Percentiles rank a stretch among this genome's conserved stretches.
phyloP scores from a whole-genome alignment of 2,329 filamentous ascomycete genomes.

The Cladophialophora immunda region DNA sequence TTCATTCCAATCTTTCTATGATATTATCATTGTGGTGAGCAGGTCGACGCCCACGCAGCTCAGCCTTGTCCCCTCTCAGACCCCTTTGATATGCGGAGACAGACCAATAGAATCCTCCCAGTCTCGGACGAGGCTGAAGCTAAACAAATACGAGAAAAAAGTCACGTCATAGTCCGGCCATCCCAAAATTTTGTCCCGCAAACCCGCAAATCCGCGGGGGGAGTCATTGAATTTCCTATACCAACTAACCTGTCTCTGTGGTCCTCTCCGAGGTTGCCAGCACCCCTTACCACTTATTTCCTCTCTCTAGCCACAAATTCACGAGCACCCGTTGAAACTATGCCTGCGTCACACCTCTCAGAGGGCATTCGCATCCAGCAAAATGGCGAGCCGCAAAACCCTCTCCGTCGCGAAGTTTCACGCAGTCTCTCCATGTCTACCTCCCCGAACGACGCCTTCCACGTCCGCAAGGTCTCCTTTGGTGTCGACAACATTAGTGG shows the following conservation, averaged over 20 bases:
- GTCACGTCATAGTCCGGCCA: conserved; percentile 10
- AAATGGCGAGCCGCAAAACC: conserved; percentile 27
- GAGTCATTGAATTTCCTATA: conserved; percentile 8
- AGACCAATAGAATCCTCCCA: background rate
- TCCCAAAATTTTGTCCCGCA: conserved; percentile 22
- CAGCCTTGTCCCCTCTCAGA: background rate
- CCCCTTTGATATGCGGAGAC: background rate
- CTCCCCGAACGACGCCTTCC: conserved; percentile 78
- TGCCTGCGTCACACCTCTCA: conserved; percentile 39
- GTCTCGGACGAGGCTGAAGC: conserved; percentile 2
- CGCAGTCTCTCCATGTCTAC: conserved; percentile 74
- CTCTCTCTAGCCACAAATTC: background rate
- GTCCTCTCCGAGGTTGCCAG: background rate
- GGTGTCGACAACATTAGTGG: conserved; percentile 54
- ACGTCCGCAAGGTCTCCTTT: conserved; percentile 47
- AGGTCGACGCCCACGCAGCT: background rate
- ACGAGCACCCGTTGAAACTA: conserved; percentile 7
- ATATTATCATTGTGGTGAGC: background rate
- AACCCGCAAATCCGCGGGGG: background rate
- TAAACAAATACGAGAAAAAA: conserved; percentile 13
- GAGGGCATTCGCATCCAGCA: conserved; percentile 37
- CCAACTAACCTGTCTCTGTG: background rate
- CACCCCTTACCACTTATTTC: too few relatives aligned
- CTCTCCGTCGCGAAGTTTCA: conserved; percentile 55
- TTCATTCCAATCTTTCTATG: background rate